Percentiles rank a stretch among this genome's conserved stretches.
Conservation (phyloP, 305 asterid genomes). For the Lippia alba region DNA sequence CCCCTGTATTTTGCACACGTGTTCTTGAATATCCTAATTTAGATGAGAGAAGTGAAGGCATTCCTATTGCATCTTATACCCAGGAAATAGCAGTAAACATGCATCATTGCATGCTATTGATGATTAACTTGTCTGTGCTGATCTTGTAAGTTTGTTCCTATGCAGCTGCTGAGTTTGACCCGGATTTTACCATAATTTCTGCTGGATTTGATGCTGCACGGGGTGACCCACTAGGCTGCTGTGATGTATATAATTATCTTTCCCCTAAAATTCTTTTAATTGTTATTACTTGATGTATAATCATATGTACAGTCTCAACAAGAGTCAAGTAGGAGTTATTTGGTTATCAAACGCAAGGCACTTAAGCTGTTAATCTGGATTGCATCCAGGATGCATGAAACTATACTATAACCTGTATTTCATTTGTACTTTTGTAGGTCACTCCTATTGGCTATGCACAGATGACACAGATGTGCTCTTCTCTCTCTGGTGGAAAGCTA, state of each 20-base stretch:
- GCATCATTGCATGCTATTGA: neutral
- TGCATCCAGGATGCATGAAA: slow-evolving; percentile 22
- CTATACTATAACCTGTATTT: slow-evolving; percentile 12
- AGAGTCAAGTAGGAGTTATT: slow-evolving; percentile 22
- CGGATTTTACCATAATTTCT: slow-evolving; percentile 93
- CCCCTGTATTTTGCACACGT: slow-evolving; percentile 11
- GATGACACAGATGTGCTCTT: slow-evolving; percentile 84
- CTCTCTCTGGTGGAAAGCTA: slow-evolving; percentile 82
- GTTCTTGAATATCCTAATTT: slow-evolving; percentile 15
- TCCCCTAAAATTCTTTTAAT: slow-evolving; percentile 5
- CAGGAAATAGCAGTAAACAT: too few species aligned
- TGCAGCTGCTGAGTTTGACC: slow-evolving; percentile 89
- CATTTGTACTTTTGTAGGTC: slow-evolving; percentile 55
- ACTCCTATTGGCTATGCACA: slow-evolving; percentile 92
- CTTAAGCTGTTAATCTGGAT: slow-evolving; percentile 20
- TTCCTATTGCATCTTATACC: neutral
- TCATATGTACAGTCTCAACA: slow-evolving; percentile 12
- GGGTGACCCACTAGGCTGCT: slow-evolving; percentile 98
- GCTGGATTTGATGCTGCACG: slow-evolving; percentile 99
- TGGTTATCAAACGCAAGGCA: slow-evolving; percentile 12
- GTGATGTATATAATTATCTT: slow-evolving; percentile 68
- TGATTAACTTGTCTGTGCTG: slow-evolving; percentile 38
- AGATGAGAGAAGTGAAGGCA: slow-evolving; percentile 8
- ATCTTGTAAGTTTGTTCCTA: slow-evolving; percentile 35
- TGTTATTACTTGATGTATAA: slow-evolving; percentile 13